These are phyloP conservation scores for Obba rivulosa DNA, from an alignment of 768 basidiomycete genomes.

Conservation along the genomic window DNA sequence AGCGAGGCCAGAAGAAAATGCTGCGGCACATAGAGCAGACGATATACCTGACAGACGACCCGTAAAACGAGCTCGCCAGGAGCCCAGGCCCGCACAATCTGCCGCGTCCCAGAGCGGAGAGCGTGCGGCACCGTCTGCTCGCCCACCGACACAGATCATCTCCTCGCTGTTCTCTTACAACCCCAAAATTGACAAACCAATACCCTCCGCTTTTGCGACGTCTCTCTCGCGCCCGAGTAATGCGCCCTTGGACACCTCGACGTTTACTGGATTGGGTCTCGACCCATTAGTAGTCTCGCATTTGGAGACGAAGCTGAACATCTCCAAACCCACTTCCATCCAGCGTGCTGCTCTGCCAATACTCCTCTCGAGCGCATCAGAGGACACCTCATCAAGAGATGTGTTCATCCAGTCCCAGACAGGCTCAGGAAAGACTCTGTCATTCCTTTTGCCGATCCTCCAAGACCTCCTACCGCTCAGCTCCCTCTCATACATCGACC, in stretches of 20 bases:
- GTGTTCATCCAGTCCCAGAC: constrained; percentile 96
- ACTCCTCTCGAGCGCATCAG: constrained; percentile 45
- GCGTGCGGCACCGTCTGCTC: constrained; percentile 17
- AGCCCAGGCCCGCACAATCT: neutral
- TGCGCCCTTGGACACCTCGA: constrained; percentile 77
- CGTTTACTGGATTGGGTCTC: constrained; percentile 79
- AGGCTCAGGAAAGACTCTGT: constrained; percentile 92
- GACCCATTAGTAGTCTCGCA: constrained; percentile 77
- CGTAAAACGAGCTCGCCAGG: constrained; percentile 40
- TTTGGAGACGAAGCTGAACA: constrained; percentile 72
- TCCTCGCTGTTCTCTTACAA: constrained; percentile 40
- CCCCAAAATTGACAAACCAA: constrained; percentile 18
- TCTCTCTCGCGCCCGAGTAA: constrained; percentile 54
- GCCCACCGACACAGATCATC: constrained; percentile 56
- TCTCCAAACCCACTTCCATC: constrained; percentile 84
- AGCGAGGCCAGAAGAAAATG: constrained; percentile 31
- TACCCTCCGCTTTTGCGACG: neutral
- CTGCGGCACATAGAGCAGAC: constrained; percentile 9
- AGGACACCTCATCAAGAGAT: constrained; percentile 48
- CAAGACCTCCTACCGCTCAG: constrained; percentile 91
- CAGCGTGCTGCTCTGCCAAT: constrained; percentile 68
- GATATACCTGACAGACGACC: constrained; percentile 30
- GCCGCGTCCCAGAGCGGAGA: constrained; percentile 12
- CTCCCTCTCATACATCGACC: constrained; percentile 87
- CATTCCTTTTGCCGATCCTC: constrained; percentile 91